Percentiles rank a stretch among this genome's conserved stretches.
These are phyloP conservation scores for Aechmea fasciata DNA, from an alignment of 176 grass and related monocot species.

Conservation along the genomic window DNA sequence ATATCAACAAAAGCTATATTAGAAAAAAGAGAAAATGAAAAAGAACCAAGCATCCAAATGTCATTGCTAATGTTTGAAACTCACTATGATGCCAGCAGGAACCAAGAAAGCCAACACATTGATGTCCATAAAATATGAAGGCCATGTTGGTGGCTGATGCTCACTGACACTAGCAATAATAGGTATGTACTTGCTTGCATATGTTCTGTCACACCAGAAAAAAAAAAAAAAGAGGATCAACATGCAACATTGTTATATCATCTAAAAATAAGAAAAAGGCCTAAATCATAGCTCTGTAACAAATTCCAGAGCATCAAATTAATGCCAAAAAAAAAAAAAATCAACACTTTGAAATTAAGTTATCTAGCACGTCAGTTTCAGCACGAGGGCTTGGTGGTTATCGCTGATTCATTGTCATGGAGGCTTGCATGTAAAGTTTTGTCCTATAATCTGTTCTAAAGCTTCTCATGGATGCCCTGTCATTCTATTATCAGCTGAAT, in stretches of 20 bases:
- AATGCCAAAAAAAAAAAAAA: too few species aligned
- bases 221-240: conserved; percentile 8
- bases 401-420: background rate
- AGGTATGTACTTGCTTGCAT: conserved; percentile 99
- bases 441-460: too few species aligned
- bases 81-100: conserved; percentile 97
- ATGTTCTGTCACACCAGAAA: conserved; percentile 58
- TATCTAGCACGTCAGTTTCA: too few species aligned
- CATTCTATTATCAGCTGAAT: too few species aligned
- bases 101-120: conserved; percentile 94
- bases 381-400: too few species aligned
- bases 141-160: conserved; percentile 99
- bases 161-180: conserved; percentile 99
- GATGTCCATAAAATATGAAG: conserved; percentile 99
- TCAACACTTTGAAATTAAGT: too few species aligned
- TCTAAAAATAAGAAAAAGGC: background rate
- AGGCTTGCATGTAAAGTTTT: too few species aligned
- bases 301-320: too few species aligned
- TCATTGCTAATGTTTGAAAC: conserved; percentile 10
- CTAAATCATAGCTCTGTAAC: too few species aligned
- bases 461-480: too few species aligned
- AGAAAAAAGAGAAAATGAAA: background rate
- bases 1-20: background rate
- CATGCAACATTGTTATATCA: background rate
- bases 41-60: background rate